Percentiles rank a stretch among this genome's conserved stretches.
phyloP scores from a whole-genome alignment of 2,329 filamentous ascomycete genomes.

The Colletotrichum sp. region DNA sequence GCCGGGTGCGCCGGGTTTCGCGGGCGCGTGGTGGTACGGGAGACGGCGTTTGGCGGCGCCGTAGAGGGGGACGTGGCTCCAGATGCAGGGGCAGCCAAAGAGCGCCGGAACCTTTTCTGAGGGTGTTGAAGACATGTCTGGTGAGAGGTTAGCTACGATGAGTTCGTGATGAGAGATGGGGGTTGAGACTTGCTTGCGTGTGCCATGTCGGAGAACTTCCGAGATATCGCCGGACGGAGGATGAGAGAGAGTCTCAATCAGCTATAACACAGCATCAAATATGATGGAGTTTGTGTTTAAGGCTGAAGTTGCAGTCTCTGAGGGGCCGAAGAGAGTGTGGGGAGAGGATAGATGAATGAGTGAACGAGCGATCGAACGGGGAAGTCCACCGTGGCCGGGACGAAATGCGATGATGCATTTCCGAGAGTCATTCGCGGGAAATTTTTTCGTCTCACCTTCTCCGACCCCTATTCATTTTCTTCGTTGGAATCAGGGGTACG shows the following conservation, averaged over 20 bases:
- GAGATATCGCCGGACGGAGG: not conserved
- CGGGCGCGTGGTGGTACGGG: not conserved
- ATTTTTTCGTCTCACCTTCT: slow-evolving; percentile 7
- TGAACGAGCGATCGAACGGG: not conserved
- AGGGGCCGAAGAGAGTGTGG: not conserved
- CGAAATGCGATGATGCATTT: not conserved
- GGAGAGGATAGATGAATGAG: not conserved
- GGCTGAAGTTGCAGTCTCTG: not conserved
- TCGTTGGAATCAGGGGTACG: not conserved
- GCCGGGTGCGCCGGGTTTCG: not conserved
- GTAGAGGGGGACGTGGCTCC: slow-evolving; percentile 19
- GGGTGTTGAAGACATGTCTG: not conserved
- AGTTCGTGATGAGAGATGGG: not conserved
- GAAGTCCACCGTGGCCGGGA: not conserved
- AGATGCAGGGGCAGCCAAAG: slow-evolving; percentile 16
- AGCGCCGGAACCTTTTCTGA: slow-evolving; percentile 7
- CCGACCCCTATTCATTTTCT: not conserved
- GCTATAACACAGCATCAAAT: not conserved
- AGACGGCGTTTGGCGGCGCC: not conserved
- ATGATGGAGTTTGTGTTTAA: accelerated
- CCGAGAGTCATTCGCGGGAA: slow-evolving; percentile 12
- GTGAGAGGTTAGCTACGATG: not conserved
- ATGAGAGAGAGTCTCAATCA: not conserved
- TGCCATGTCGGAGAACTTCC: not conserved
- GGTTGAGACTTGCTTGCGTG: not conserved